Percentiles rank a stretch among this genome's conserved stretches.
phyloP scores from a whole-genome alignment of 2,329 filamentous ascomycete species.

The Nemania abortiva region DNA sequence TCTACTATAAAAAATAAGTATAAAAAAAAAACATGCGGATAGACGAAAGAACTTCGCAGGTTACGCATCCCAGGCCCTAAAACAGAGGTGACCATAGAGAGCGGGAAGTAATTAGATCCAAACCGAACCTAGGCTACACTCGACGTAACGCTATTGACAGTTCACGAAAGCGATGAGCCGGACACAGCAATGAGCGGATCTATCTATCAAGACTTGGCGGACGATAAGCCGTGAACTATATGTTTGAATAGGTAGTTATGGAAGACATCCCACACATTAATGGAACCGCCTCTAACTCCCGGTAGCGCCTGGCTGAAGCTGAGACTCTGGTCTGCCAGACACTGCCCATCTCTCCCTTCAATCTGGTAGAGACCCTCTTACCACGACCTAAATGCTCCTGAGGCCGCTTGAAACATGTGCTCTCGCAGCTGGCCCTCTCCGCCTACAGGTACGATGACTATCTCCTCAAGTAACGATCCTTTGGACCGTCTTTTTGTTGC shows the following conservation, averaged over 20 bases:
- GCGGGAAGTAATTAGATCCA: no score
- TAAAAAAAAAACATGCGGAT: no score
- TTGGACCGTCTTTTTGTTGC: not conserved
- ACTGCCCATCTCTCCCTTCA: not conserved
- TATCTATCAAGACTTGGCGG: not conserved
- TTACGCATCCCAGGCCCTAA: no score
- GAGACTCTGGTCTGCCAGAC: not conserved
- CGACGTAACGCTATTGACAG: not conserved
- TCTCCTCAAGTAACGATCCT: not conserved
- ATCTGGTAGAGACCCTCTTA: not conserved
- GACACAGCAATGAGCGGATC: not conserved
- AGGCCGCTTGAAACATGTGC: not conserved
- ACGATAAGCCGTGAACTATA: not conserved
- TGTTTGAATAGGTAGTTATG: no score
- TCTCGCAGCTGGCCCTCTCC: not conserved
- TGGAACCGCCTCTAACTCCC: no score
- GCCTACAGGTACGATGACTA: not conserved
- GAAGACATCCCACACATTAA: no score
- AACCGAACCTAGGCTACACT: no score
- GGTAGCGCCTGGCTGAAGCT: no score
- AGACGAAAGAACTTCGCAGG: no score
- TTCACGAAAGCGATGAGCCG: not conserved
- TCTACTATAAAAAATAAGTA: no score
- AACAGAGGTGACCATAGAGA: no score
- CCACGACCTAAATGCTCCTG: no score